These are phyloP conservation scores for Leccinum fuscescens DNA, from an alignment of 1,284 basidiomycete genomes.

Conservation along the genomic window DNA sequence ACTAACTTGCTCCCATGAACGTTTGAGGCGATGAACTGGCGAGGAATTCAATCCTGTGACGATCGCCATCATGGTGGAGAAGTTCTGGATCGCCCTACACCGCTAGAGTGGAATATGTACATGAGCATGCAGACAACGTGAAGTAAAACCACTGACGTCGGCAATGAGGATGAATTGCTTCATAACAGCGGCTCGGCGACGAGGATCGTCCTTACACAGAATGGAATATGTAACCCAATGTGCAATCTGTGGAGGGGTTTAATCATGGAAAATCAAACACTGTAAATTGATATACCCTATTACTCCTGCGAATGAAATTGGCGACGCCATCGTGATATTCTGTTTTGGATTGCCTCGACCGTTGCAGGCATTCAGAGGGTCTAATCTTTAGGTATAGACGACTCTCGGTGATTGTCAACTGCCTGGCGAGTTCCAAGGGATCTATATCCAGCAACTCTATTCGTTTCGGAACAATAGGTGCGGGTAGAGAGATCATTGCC, in stretches of 20 bases:
- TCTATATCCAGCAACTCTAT: slow-evolving; percentile 68
- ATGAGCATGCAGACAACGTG: background rate
- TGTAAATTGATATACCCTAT: slow-evolving; percentile 45
- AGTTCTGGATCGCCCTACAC: slow-evolving; percentile 73
- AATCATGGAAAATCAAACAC: background rate
- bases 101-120: slow-evolving; percentile 42
- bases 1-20: slow-evolving; percentile 74
- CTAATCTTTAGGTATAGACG: slow-evolving; percentile 68
- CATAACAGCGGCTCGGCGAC: slow-evolving; percentile 64
- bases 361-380: slow-evolving; percentile 69
- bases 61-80: slow-evolving; percentile 76
- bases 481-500: slow-evolving; percentile 42
- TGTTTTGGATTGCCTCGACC: slow-evolving; percentile 51
- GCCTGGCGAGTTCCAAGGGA: slow-evolving; percentile 75
- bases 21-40: slow-evolving; percentile 70
- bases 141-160: slow-evolving; percentile 49
- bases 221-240: slow-evolving; percentile 79
- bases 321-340: slow-evolving; percentile 61
- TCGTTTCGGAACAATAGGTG: slow-evolving; percentile 59
- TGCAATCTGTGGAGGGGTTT: slow-evolving; percentile 42
- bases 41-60: slow-evolving; percentile 78
- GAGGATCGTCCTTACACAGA: slow-evolving; percentile 66
- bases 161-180: slow-evolving; percentile 80
- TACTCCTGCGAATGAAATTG: slow-evolving; percentile 71
- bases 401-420: slow-evolving; percentile 76